Base-by-base conservation (phyloP, 192 early-diverging fungal species). In the Entomortierella lignicola region DNA sequence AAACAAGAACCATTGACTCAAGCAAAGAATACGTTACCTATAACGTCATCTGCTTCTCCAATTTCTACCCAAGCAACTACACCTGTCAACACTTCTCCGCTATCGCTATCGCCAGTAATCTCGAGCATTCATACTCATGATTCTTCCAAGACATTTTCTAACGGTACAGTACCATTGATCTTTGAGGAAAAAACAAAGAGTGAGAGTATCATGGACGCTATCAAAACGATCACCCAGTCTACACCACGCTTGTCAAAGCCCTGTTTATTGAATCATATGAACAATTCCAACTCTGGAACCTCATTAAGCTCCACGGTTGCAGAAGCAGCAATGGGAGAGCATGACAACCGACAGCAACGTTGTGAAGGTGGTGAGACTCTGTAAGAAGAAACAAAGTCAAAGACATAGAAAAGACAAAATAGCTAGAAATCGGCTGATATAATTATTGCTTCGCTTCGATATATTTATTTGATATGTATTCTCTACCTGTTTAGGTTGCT, bases 181-280 rank as follows among this genome's bases (percentile, higher is more conserved):
- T 37, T 37, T 4, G 34, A 37, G 7, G 37, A 58, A 32, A 58
- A 39, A 41, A n/a, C n/a, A 37, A 41, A 58, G 34, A 41, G 56
- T 58, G 37, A 21, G 10, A 41, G 25, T 37, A 54, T 54, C 18
- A 25, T 60, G 42, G 59, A 60, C 17, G 59, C 59, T n/a, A 60
- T 60, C 42, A 60, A 60, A 37, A 60, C 42, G 10, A 60, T 60
- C 10, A 60, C 59, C 26, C 59, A 63, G 61, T 63, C 47, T 8
- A 63, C 43, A 20, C 43, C 61, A 20, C 61, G 48, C 10, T 27
- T 63, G 26, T 15, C 52, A 26, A 29, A 25, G 23, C 56, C 32
- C 17, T 5, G 44, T 15, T 20, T 15, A 20, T 47, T 15, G 15
- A 47, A 15, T 15, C 44, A 47, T 5, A 20, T 47, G 44, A 15